These are phyloP conservation scores for Silene coronaria DNA, from an alignment of 179 eudicot species.

Conservation along the genomic window DNA sequence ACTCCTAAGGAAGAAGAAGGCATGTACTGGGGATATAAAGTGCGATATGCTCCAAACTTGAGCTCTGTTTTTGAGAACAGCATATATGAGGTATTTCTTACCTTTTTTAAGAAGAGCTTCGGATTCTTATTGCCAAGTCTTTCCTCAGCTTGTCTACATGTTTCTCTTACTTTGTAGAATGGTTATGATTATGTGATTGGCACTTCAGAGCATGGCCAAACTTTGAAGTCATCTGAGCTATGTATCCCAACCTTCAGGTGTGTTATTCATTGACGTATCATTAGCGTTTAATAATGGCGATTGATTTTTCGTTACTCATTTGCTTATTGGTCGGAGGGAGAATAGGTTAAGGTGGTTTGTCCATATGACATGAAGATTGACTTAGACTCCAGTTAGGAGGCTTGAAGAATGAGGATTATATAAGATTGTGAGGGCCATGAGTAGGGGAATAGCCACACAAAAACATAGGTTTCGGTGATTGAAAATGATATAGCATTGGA, in stretches of 20 bases:
- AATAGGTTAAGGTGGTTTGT: neutral
- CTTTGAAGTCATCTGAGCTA: slow-evolving; percentile 75
- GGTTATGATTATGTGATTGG: slow-evolving; percentile 94
- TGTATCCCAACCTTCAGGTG: slow-evolving; percentile 76
- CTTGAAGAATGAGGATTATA: neutral
- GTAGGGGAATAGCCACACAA: neutral
- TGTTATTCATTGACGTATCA: slow-evolving; percentile 6
- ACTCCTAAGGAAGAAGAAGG: slow-evolving; percentile 72
- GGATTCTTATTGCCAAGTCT: slow-evolving; percentile 3
- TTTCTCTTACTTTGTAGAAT: slow-evolving; percentile 39
- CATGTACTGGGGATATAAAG: slow-evolving; percentile 91
- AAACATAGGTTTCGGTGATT: neutral
- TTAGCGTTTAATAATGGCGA: neutral
- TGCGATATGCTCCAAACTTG: slow-evolving; percentile 83
- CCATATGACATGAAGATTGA: neutral
- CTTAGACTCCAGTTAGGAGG: neutral
- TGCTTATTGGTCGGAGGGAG: slow-evolving; percentile 2
- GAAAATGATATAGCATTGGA: neutral
- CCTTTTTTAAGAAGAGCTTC: neutral
- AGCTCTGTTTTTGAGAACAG: slow-evolving; percentile 64
- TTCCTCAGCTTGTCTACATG: slow-evolving; percentile 12
- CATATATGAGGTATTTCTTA: slow-evolving; percentile 56
- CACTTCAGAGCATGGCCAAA: slow-evolving; percentile 90
- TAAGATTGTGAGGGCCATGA: neutral
- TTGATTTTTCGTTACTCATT: neutral